A percentile compares a stretch with the other conserved stretches of the same genome.
phyloP scores from a whole-genome alignment of 2,329 filamentous ascomycete genomes.

The Diaporthe australafricana region DNA sequence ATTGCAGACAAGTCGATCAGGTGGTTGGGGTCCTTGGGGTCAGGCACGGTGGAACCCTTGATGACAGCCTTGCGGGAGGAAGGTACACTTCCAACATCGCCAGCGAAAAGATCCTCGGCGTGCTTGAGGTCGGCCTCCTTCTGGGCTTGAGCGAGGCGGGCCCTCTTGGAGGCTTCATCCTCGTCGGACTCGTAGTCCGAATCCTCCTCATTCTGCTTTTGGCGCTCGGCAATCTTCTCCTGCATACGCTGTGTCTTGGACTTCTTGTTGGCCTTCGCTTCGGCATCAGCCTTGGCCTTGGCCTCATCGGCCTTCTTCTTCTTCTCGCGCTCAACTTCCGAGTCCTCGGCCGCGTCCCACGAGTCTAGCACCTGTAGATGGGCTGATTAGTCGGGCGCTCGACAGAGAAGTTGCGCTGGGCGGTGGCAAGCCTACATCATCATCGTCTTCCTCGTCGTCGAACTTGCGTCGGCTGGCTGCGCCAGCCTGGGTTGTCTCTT shows the following conservation, averaged over 20 bases:
- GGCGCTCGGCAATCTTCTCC: slow-evolving; percentile 76
- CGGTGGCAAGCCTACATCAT: slow-evolving; percentile 69
- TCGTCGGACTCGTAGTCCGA: slow-evolving; percentile 72
- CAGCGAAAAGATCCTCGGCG: slow-evolving; percentile 89
- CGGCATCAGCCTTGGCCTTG: slow-evolving; percentile 90
- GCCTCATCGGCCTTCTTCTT: slow-evolving; percentile 85
- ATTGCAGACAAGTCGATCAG: slow-evolving; percentile 85
- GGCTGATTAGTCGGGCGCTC: slow-evolving; percentile 27
- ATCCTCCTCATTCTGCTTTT: slow-evolving; percentile 62
- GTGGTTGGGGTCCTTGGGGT: slow-evolving; percentile 78
- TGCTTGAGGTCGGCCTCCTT: slow-evolving; percentile 90
- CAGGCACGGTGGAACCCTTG: slow-evolving; percentile 73
- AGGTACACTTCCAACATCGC: slow-evolving; percentile 76
- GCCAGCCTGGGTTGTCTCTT: slow-evolving; percentile 50
- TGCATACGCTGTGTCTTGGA: slow-evolving; percentile 87
- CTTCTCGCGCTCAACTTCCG: slow-evolving; percentile 96
- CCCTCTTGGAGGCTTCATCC: slow-evolving; percentile 79
- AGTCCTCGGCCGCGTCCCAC: slow-evolving; percentile 97
- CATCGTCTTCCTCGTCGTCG: slow-evolving; percentile 90
- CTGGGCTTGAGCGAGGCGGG: slow-evolving; percentile 82
- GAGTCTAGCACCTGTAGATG: slow-evolving; percentile 83
- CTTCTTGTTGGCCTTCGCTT: slow-evolving; percentile 92
- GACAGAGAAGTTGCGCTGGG: slow-evolving; percentile 33
- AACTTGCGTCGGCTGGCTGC: slow-evolving; percentile 73
- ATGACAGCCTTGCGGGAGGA: slow-evolving; percentile 73